These are phyloP conservation scores for Wickerhamiella cacticola DNA, from an alignment of 805 yeast species.

Conservation along the genomic window DNA sequence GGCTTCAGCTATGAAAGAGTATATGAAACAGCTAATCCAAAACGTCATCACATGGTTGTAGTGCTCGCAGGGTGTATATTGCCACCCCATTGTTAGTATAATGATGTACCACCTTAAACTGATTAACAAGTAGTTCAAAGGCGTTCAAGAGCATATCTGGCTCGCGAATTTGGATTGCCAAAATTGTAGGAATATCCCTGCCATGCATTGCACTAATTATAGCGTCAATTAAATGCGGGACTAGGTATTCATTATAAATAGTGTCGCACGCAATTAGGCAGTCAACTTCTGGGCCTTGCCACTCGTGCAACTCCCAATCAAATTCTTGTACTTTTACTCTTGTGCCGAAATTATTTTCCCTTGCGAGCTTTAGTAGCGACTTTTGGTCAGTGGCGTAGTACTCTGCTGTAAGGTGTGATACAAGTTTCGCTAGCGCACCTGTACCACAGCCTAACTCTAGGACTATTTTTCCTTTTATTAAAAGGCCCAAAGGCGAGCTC, in stretches of 20 bases:
- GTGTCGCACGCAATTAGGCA: conserved; percentile 22
- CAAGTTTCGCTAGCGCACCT: conserved; percentile 19
- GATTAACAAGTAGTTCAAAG: conserved; percentile 2
- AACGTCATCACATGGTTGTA: too few species aligned
- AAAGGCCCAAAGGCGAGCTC: background rate
- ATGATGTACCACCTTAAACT: background rate
- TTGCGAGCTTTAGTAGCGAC: conserved; percentile 19
- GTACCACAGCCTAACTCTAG: conserved; percentile 23
- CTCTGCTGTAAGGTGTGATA: conserved; percentile 1
- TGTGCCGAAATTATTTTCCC: conserved; percentile 12
- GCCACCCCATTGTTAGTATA: conserved; percentile 11
- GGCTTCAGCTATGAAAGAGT: too few species aligned
- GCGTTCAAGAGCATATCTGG: conserved; percentile 12
- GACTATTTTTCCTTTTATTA: conserved; percentile 5
- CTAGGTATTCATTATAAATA: conserved; percentile 20
- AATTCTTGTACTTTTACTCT: conserved; percentile 16
- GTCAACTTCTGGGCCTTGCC: background rate
- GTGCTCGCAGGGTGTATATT: conserved; percentile 13
- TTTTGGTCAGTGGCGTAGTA: conserved; percentile 21
- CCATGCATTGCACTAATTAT: conserved; percentile 13
- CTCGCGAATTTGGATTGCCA: conserved; percentile 18
- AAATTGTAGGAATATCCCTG: conserved; percentile 6
- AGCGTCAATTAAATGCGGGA: conserved; percentile 17
- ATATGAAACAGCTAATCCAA: too few species aligned
- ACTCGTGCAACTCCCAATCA: conserved; percentile 23